Evolutionary conservation across 257 asterid species (phyloP), one percentile per base, ranked within the genome.

Genomic region (Rehmannia glutinosa): DNA sequence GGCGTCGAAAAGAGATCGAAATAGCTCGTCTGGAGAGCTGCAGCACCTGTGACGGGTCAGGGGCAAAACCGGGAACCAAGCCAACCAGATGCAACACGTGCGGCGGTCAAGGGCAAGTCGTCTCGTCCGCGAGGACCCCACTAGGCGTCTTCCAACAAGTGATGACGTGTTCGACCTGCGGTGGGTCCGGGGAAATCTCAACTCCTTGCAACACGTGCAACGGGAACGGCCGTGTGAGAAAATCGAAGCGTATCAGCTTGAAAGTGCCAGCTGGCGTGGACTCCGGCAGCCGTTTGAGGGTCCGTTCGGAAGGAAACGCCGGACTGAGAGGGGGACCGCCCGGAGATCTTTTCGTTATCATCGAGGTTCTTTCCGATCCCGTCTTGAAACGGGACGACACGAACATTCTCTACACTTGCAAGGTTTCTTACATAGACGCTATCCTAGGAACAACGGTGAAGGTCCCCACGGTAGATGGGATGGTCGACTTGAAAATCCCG

Each of bases 61-160:
- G 98, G 53, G 95, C 96, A 15, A 90, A 90, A 77, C 90, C 97
- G 0, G 98, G 98, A 59, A 86, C 97, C 3, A 84, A 71, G 66
- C 43, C 97, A 1, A 68, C 96, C 1, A 90, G 65, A 30, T 90
- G 98, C 67, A 74, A 64, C 78, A 83, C 96, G 8, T 92, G 98
- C 42, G 92, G 96, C 8, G 97, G 99, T 21, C 97, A 88, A 75
- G 99, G 99, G 49, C 97, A 94, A 73, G 99, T 94, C 21, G 83
- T 94, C 57, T 71, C 93, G 13, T 83, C 97, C 0, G 91, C 96
- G 4, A 68, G 97, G 79, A 94, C 99, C 60, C 99, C 99, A 1
- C 87, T 94, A 0, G 99, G 99, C 4, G 96, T 94, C 61, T 88
- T 94, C 91, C 99, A 91, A 74, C 99, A 91, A 73, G 96, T 94